phyloP scores from a whole-genome alignment of 202 grass and related monocot genomes.

The Setaria italica region DNA sequence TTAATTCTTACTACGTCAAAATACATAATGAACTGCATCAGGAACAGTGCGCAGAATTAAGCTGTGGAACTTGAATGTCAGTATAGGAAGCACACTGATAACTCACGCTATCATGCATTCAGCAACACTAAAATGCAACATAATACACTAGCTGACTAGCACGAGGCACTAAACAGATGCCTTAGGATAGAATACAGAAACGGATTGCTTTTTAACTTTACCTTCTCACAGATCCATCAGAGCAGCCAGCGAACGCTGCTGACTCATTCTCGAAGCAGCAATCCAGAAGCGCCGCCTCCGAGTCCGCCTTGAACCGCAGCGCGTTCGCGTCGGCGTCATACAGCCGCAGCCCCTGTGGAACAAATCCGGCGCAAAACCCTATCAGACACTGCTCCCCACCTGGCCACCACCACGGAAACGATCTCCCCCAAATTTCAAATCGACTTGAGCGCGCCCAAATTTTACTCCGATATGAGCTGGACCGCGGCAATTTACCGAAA shows the following conservation, averaged over 20 bases:
- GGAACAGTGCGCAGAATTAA: not conserved
- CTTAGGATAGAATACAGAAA: not conserved
- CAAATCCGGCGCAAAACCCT: conserved; percentile 27
- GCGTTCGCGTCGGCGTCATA: conserved; percentile 55
- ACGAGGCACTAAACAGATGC: not conserved
- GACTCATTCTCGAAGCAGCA: conserved; percentile 73
- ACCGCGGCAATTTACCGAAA: not conserved
- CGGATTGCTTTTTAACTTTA: conserved; percentile 29
- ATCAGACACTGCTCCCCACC: conserved; percentile 11
- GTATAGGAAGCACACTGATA: not conserved
- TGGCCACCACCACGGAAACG: not conserved
- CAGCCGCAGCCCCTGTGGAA: conserved; percentile 61
- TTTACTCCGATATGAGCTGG: not conserved
- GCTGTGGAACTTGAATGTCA: not conserved
- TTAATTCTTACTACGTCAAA: not conserved
- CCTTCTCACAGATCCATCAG: conserved; percentile 68
- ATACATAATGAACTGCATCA: not conserved
- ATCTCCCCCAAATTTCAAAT: conserved; percentile 9
- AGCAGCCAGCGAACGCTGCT: conserved; percentile 51
- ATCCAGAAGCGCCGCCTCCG: conserved; percentile 56
- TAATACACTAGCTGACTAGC: not conserved
- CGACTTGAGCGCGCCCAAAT: not conserved
- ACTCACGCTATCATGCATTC: not conserved
- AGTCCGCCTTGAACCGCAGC: conserved; percentile 47
- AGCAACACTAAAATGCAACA: not conserved